Conservation (phyloP, 495 filamentous ascomycete species). For the Tuber magnatum region DNA sequence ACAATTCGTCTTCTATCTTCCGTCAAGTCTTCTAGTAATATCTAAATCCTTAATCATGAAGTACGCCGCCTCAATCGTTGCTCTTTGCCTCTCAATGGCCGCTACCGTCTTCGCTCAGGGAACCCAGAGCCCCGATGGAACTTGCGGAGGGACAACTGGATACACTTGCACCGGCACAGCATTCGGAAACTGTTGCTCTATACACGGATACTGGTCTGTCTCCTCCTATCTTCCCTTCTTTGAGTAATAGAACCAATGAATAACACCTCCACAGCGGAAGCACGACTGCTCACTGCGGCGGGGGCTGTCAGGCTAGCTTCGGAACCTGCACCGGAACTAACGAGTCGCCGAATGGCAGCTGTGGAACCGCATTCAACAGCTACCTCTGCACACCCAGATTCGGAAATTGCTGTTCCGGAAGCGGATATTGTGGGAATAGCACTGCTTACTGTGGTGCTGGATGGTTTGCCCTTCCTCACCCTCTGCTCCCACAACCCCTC, state of each 20-base stretch:
- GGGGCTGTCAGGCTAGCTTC: constrained; percentile 10
- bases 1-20: background rate
- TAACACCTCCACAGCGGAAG: constrained; percentile 6
- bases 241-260: background rate
- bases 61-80: background rate
- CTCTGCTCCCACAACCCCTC: background rate
- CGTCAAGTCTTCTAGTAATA: background rate
- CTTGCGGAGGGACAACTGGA: constrained; percentile 22
- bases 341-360: constrained; percentile 11
- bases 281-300: background rate
- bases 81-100: background rate
- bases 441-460: constrained; percentile 17
- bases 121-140: constrained; percentile 18
- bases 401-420: constrained; percentile 13
- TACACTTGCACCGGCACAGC: constrained; percentile 18
- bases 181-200: constrained; percentile 35
- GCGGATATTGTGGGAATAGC: constrained; percentile 17
- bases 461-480: constrained; percentile 12
- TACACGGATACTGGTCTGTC: constrained; percentile 16
- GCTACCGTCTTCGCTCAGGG: background rate
- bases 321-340: background rate
- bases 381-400: background rate
- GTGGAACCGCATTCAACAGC: constrained; percentile 6
- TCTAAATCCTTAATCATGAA: background rate
- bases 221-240: background rate